These are phyloP conservation scores for Salix viminalis DNA, from an alignment of 345 rosid genomes.

Conservation along the genomic window DNA sequence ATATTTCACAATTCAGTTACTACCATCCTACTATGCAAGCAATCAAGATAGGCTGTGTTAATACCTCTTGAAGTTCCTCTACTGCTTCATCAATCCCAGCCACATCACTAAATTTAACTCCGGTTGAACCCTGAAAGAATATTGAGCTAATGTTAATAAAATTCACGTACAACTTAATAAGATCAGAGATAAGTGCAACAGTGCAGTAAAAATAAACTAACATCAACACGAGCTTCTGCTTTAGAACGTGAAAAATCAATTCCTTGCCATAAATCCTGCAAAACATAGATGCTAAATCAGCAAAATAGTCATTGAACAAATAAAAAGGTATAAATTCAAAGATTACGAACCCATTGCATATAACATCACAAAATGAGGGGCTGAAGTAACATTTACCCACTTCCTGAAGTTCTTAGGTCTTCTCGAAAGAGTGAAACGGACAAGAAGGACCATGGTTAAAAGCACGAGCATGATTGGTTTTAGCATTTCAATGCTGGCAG, in stretches of 20 bases:
- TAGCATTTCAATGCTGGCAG: constrained; percentile 75
- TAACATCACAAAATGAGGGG: constrained; percentile 8
- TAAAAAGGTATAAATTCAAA: not conserved
- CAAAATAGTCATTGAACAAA: not conserved
- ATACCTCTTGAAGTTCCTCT: constrained; percentile 96
- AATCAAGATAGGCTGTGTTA: constrained; percentile 9
- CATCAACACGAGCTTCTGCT: constrained; percentile 99
- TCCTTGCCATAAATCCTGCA: constrained; percentile 94
- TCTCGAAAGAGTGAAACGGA: constrained; percentile 87
- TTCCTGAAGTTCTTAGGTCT: constrained; percentile 94
- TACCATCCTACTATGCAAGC: not conserved
- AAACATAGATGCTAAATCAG: constrained; percentile 16
- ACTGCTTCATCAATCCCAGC: constrained; percentile 99
- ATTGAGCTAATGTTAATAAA: constrained; percentile 12
- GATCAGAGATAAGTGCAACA: not conserved
- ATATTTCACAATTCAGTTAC: not conserved
- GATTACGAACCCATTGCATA: not conserved
- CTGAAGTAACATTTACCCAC: constrained; percentile 57
- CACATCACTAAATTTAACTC: constrained; percentile 80
- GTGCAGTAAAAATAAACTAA: constrained; percentile 32
- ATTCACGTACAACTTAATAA: constrained; percentile 10
- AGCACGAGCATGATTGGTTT: constrained; percentile 70
- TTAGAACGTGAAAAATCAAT: constrained; percentile 92
- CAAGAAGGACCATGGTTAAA: constrained; percentile 77
- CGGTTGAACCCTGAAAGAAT: constrained; percentile 78